Base-by-base conservation (phyloP, 768 basidiomycete genomes). In the Hortiboletus flavorubellus region DNA sequence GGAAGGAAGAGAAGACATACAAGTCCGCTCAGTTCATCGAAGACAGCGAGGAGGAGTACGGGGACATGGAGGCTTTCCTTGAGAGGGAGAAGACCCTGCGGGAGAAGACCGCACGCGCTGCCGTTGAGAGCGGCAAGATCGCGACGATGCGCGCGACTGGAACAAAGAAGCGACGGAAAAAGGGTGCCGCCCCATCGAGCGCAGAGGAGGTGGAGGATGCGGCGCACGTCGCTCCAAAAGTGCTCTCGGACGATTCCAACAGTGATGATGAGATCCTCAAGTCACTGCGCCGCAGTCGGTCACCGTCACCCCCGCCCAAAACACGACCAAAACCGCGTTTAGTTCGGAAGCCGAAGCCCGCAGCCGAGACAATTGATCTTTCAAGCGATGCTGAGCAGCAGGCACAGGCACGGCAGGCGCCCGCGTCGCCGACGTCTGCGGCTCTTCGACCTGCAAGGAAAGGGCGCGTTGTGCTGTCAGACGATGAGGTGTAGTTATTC, bases 11-110 rank as follows among this genome's bases (percentile, higher is more conserved):
- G 67, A 80, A 85, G 73, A 76, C 76, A 55, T 94, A 90, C 78
- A 93, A 93, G 70, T 91, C 88, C 8, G 92, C 91, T 10, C 87
- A 91, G 69, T 91, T 95, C 68, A 93, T 96, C 68, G 85, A 89
- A 66, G 93, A 97, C 72, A 92, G 90, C 58, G 94, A 97, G 63
- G 86, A 78, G 52, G 91, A 92, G 68, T 83, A 83, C 54, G 89
- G 81, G 15, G 86, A 89, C 65, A 87, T 93, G 70, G 86, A 89
- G 47, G 82, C 78, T 6, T 97, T 97, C 78, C 82, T 93, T 54
- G 86, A 79, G 70, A 81, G 78, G 64, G 94, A 96, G 72, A 81
- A 80, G 63, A 74, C 58, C 48, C 69, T 83, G 64, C 78, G 89
- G 45, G 81, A 82, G 65, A 79, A 76, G 68, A 78, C 72, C 35